A percentile compares a stretch with the other conserved stretches of the same genome.
phyloP scores from a whole-genome alignment of 164 flowering plant species.

The Annona cherimola region DNA sequence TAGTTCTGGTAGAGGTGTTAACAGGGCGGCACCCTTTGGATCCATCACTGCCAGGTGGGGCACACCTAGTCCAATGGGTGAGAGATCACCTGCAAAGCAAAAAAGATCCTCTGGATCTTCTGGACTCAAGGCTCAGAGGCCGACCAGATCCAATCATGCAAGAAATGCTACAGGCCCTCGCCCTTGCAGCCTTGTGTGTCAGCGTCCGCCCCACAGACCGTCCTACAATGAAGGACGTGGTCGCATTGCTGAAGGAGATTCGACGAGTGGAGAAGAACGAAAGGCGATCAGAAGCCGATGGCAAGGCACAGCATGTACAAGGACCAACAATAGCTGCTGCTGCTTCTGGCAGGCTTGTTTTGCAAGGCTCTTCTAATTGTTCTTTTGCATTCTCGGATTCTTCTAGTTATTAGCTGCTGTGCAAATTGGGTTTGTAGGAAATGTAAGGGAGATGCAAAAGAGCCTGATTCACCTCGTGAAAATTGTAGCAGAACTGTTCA shows the following conservation, averaged over 20 bases:
- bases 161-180: slow-evolving; percentile 83
- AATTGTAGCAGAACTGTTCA: neutral
- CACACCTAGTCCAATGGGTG: slow-evolving; percentile 79
- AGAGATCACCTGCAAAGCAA: slow-evolving; percentile 59
- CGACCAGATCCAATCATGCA: slow-evolving; percentile 68
- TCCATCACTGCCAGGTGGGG: slow-evolving; percentile 81
- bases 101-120: slow-evolving; percentile 51
- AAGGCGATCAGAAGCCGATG: slow-evolving; percentile 30
- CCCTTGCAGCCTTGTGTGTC: slow-evolving; percentile 74
- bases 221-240: slow-evolving; percentile 86
- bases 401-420: slow-evolving; percentile 20
- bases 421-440: neutral
- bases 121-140: slow-evolving; percentile 72
- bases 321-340: slow-evolving; percentile 20
- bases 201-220: slow-evolving; percentile 58
- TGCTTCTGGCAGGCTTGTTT: slow-evolving; percentile 25
- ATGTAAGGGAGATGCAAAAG: neutral
- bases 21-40: slow-evolving; percentile 93
- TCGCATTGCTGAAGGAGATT: slow-evolving; percentile 86
- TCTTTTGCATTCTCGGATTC: slow-evolving; percentile 78
- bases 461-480: neutral
- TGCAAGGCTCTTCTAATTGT: slow-evolving; percentile 69
- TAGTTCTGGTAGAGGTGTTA: slow-evolving; percentile 75
- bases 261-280: slow-evolving; percentile 32
- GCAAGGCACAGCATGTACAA: slow-evolving; percentile 15